These are phyloP conservation scores for Linum tenue DNA, from an alignment of 345 rosid species.

Conservation along the genomic window DNA sequence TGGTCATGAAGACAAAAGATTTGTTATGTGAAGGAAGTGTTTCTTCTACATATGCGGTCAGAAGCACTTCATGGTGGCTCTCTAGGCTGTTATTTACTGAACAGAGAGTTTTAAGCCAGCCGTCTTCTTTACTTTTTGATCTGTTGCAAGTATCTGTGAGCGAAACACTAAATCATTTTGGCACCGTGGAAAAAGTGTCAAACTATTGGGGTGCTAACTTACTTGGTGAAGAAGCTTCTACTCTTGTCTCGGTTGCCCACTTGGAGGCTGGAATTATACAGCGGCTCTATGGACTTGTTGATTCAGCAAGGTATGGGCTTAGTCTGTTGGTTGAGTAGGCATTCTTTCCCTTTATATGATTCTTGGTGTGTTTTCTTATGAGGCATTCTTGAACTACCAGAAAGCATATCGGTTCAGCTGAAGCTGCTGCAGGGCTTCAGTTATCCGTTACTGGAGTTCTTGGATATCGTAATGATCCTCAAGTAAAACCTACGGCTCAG, in stretches of 20 bases:
- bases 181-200: constrained; percentile 46
- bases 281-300: constrained; percentile 57
- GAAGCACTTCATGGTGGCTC: constrained; percentile 90
- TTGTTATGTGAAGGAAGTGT: constrained; percentile 41
- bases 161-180: constrained; percentile 53
- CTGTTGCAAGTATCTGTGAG: constrained; percentile 55
- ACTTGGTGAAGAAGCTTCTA: constrained; percentile 37
- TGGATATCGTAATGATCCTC: constrained; percentile 78
- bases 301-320: constrained; percentile 52
- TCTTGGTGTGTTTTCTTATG: not conserved
- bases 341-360: not conserved
- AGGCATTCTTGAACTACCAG: constrained; percentile 38
- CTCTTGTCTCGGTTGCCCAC: constrained; percentile 56
- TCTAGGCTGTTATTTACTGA: constrained; percentile 56
- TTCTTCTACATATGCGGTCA: constrained; percentile 31
- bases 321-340: no score
- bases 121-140: constrained; percentile 72
- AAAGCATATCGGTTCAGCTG: constrained; percentile 64
- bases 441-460: constrained; percentile 75
- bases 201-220: constrained; percentile 50
- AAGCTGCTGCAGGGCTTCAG: constrained; percentile 55
- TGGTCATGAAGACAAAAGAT: constrained; percentile 69
- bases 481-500: constrained; percentile 84
- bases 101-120: constrained; percentile 74
- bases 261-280: constrained; percentile 74